Conservation (phyloP, 257 asterid species). For the Petrea volubilis region DNA sequence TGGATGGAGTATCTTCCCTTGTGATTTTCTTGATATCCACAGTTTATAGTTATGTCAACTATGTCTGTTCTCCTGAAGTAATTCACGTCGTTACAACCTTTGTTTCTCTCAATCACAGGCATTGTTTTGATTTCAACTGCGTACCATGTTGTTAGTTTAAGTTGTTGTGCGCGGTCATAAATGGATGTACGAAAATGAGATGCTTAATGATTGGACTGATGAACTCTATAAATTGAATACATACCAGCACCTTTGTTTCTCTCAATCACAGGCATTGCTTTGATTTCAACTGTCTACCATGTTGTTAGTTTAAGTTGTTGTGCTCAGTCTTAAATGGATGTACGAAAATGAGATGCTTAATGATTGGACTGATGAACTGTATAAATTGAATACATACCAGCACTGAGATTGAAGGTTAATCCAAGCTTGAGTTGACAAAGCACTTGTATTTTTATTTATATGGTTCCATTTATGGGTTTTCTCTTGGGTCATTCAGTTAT, state of each 20-base stretch:
- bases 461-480: neutral
- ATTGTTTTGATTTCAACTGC: neutral
- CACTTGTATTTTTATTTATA: neutral
- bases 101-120: neutral
- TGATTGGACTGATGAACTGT: neutral
- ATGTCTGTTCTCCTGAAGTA: conserved; percentile 2
- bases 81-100: neutral
- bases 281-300: neutral
- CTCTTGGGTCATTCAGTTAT: neutral
- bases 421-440: neutral
- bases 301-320: neutral
- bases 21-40: neutral
- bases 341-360: neutral
- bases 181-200: neutral
- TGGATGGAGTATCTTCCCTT: neutral
- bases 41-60: neutral
- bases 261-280: neutral
- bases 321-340: neutral
- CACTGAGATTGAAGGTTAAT: neutral
- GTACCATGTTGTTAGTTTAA: neutral
- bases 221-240: neutral
- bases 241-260: neutral
- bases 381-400: neutral
- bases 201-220: neutral
- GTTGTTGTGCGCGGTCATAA: neutral